A percentile compares a stretch with the other conserved stretches of the same genome.
These are phyloP conservation scores for Plasmodium knowlesi DNA, from an alignment of 169 alveolate species.

Conservation along the genomic window DNA sequence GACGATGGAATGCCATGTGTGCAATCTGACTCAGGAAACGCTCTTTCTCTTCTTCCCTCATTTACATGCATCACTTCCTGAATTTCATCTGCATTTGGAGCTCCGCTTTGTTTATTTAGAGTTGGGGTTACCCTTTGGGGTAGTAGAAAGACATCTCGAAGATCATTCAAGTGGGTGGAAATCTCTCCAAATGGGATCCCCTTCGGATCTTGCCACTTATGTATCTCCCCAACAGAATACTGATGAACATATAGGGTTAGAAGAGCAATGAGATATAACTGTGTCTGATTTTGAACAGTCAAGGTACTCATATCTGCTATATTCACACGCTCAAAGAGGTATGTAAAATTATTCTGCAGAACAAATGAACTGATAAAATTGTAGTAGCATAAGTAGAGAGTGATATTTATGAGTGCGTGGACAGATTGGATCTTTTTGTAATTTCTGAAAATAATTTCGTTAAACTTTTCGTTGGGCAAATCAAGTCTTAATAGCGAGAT, in stretches of 20 bases:
- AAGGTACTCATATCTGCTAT: constrained; percentile 6
- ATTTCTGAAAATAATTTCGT: constrained; percentile 17
- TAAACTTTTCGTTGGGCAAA: constrained; percentile 16
- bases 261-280: constrained; percentile 22
- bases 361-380: background rate
- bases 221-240: background rate
- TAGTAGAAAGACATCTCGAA: background rate
- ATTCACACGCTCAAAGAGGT: constrained; percentile 22
- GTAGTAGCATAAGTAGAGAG: constrained; percentile 54
- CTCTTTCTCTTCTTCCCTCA: background rate
- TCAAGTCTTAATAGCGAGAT: constrained; percentile 54
- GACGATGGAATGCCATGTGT: background rate
- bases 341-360: constrained; percentile 1
- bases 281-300: constrained; percentile 40
- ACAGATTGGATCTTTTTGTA: constrained; percentile 26
- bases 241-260: constrained; percentile 15
- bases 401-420: constrained; percentile 60
- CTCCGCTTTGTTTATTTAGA: background rate
- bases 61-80: background rate
- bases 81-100: background rate
- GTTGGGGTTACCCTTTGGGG: background rate
- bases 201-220: background rate
- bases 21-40: background rate
- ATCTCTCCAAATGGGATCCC: background rate
- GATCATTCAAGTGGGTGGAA: background rate